These are phyloP conservation scores for Pythium folliculosum DNA, from an alignment of 352 stramenopile species.

Conservation along the genomic window DNA sequence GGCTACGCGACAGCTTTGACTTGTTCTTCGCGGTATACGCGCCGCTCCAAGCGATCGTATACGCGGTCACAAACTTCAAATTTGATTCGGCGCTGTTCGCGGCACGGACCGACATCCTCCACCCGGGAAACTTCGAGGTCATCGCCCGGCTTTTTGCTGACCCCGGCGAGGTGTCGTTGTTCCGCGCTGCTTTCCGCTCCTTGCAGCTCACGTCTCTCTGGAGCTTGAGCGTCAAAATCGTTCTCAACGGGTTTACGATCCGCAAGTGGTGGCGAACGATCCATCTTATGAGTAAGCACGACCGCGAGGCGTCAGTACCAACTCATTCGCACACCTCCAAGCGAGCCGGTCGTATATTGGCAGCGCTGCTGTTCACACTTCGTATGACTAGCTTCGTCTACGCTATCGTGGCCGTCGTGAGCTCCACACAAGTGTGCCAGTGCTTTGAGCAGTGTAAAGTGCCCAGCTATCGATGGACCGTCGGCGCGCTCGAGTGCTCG, in stretches of 20 bases:
- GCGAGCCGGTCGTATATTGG: background rate
- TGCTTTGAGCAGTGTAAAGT: conserved; percentile 22
- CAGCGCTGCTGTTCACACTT: conserved; percentile 10
- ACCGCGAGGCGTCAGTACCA: background rate
- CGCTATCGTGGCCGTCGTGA: conserved; percentile 18
- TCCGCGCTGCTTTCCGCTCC: conserved; percentile 48
- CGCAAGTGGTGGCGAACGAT: conserved; percentile 51
- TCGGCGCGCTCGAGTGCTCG: conserved; percentile 18
- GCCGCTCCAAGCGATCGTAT: conserved; percentile 42
- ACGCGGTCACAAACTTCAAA: conserved; percentile 43
- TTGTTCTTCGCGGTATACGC: conserved; percentile 67
- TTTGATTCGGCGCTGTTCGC: conserved; percentile 44
- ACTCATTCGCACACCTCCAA: background rate
- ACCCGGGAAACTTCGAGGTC: conserved; percentile 36
- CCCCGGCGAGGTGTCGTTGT: conserved; percentile 39
- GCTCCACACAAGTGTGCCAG: conserved; percentile 4
- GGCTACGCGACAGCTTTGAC: conserved; percentile 37
- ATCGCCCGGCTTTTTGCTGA: conserved; percentile 49
- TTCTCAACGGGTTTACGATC: conserved; percentile 40
- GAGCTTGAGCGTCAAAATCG: conserved; percentile 35
- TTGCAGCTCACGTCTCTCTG: conserved; percentile 38
- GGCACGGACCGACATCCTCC: conserved; percentile 36
- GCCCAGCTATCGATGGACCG: conserved; percentile 30
- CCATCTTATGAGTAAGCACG: background rate
- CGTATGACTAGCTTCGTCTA: conserved; percentile 21